Conservation (phyloP, 2,329 filamentous ascomycete genomes). For the Penicillium sumatraense region DNA sequence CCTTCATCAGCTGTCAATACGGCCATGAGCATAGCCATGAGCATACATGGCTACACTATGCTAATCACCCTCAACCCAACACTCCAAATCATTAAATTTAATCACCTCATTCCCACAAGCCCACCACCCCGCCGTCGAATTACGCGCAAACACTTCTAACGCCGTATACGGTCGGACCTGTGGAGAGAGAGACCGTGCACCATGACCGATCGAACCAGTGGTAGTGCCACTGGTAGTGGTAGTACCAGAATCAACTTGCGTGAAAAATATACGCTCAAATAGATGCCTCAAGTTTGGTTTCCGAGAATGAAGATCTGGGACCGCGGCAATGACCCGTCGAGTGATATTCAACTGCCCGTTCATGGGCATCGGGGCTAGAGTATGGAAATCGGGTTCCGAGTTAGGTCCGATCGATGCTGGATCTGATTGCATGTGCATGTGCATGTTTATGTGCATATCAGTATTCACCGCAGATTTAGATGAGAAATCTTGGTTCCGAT, state of each 20-base stretch:
- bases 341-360: constrained; percentile 32
- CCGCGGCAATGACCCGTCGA: constrained; percentile 59
- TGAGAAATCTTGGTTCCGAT: background rate
- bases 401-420: background rate
- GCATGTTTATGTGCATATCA: no score
- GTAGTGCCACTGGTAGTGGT: constrained; percentile 8
- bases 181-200: no score
- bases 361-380: constrained; percentile 20
- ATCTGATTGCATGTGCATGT: background rate
- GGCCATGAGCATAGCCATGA: no score
- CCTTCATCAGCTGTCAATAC: no score
- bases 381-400: constrained; percentile 7
- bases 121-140: constrained; percentile 65
- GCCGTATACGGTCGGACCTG: constrained; percentile 48
- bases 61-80: constrained; percentile 47
- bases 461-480: background rate
- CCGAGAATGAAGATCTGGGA: constrained; percentile 68
- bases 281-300: constrained; percentile 65
- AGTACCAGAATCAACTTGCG: background rate
- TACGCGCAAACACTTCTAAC: constrained; percentile 65
- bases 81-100: constrained; percentile 61
- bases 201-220: no score
- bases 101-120: constrained; percentile 66
- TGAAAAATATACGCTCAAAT: constrained; percentile 54
- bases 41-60: no score